Conservation (phyloP, 1,284 basidiomycete species). For the Moesziomyces antarcticus region DNA sequence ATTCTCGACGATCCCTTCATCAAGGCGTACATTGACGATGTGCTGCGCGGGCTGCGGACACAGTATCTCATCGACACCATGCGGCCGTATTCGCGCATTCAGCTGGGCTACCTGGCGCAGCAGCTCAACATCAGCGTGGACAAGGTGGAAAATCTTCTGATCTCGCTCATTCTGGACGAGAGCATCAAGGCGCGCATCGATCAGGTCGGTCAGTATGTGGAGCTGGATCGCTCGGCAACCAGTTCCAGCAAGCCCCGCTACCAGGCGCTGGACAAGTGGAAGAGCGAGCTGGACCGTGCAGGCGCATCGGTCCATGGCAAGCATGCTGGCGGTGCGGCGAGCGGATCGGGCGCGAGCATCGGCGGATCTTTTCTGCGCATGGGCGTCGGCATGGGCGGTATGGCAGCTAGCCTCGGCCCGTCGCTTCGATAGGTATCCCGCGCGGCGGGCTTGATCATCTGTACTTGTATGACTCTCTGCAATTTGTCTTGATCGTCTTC, state of each 20-base stretch:
- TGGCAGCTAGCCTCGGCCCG: constrained; percentile 21
- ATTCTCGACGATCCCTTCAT: constrained; percentile 97
- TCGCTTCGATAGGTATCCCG: constrained; percentile 14
- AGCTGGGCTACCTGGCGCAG: constrained; percentile 76
- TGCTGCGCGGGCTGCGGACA: constrained; percentile 88
- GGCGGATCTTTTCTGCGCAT: constrained; percentile 35
- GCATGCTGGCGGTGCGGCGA: constrained; percentile 34
- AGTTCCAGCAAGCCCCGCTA: constrained; percentile 85
- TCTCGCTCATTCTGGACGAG: constrained; percentile 91
- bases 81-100: constrained; percentile 93
- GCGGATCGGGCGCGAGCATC: constrained; percentile 22
- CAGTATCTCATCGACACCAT: constrained; percentile 97
- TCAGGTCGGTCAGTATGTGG: constrained; percentile 89
- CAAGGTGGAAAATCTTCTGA: constrained; percentile 91
- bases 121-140: constrained; percentile 88
- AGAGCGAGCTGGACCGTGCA: constrained; percentile 71
- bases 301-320: constrained; percentile 30
- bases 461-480: constrained; percentile 21
- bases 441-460: neutral
- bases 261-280: constrained; percentile 82
- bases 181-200: constrained; percentile 95
- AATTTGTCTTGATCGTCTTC: neutral
- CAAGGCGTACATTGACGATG: constrained; percentile 90
- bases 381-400: constrained; percentile 29
- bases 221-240: constrained; percentile 78